Base-by-base conservation (phyloP, 371 early-diverging fungal species). In the Circinella minor region DNA sequence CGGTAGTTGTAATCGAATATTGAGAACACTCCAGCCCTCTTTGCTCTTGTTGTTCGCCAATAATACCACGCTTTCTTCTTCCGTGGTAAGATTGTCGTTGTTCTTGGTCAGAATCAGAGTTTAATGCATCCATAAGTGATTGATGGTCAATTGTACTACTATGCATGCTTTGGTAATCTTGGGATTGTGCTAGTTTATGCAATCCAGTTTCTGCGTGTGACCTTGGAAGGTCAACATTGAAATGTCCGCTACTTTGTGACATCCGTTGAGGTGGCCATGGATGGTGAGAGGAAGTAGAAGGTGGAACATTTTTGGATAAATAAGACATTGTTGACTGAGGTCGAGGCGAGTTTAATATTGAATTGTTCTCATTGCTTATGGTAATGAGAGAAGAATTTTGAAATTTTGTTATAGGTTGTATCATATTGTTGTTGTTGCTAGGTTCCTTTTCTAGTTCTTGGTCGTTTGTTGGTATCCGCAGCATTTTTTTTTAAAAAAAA, bases 61-160 rank as follows among this genome's bases (percentile, higher is more conserved):
- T 1, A 43, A 6, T 6, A 43, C 43, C 9, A 43, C 43, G 6
- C 9, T 43, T 43, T 43, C 11, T 51, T 3, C 51, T 51, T n/a
- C 43, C 6, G 3, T 43, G 6, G 43, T 43, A 43, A 11, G 43
- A 3, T 43, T 11, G 43, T 6, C 43, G 43, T 43, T 43, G 43
- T 43, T 43, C 9, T 43, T 43, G 43, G 15, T 65, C 65, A 49
- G 37, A 36, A 13, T 18, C 65, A 38, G 65, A 65, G 27, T 60
- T 18, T 11, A 67, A 46, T 9, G 67, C 67, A n/a, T 67, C 67
- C 15, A 38, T 59, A 4, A 67, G 61, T 17, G 67, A 67, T 55
- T 51, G 60, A 47, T 67, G 55, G 61, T 67, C 67, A 47, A 67
- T 38, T 13, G 4, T 39, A 27, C 27, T 57, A 34, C 27, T 57